phyloP scores from a whole-genome alignment of 805 yeast species.

The Pachysolen tannophilus region DNA sequence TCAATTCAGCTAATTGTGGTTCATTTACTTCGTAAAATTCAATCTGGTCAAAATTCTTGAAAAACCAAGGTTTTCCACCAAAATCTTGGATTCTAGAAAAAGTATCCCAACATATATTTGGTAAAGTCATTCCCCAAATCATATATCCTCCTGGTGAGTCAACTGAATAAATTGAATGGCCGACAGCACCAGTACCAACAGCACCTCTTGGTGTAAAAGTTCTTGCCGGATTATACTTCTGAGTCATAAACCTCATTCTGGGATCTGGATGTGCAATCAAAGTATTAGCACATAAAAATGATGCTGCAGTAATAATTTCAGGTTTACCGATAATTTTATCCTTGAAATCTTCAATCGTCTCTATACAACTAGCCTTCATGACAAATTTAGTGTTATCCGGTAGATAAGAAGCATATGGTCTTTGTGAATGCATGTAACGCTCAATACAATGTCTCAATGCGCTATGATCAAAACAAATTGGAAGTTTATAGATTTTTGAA shows the following conservation, averaged over 20 bases:
- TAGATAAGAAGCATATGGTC: slow-evolving; percentile 24
- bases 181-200: slow-evolving; percentile 21
- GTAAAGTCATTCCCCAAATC: slow-evolving; percentile 25
- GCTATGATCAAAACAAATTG: slow-evolving; percentile 18
- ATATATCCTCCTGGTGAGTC: slow-evolving; percentile 26
- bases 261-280: slow-evolving; percentile 24
- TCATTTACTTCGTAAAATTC: slow-evolving; percentile 28
- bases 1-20: slow-evolving; percentile 18
- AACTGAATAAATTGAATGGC: slow-evolving; percentile 21
- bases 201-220: slow-evolving; percentile 25
- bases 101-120: slow-evolving; percentile 25
- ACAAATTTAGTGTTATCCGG: slow-evolving; percentile 20
- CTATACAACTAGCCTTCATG: slow-evolving; percentile 20
- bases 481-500: slow-evolving; percentile 18
- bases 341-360: slow-evolving; percentile 18
- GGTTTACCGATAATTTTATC: slow-evolving; percentile 15
- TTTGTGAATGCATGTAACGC: slow-evolving; percentile 20
- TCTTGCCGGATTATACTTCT: slow-evolving; percentile 23
- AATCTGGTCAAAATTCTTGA: slow-evolving; percentile 24
- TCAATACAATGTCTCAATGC: slow-evolving; percentile 18
- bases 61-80: slow-evolving; percentile 23
- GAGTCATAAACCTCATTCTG: slow-evolving; percentile 18
- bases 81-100: slow-evolving; percentile 18
- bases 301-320: slow-evolving; percentile 21
- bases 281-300: slow-evolving; percentile 23